Conservation (phyloP, 352 stramenopile genomes). For the Phytophthora kernoviae region DNA sequence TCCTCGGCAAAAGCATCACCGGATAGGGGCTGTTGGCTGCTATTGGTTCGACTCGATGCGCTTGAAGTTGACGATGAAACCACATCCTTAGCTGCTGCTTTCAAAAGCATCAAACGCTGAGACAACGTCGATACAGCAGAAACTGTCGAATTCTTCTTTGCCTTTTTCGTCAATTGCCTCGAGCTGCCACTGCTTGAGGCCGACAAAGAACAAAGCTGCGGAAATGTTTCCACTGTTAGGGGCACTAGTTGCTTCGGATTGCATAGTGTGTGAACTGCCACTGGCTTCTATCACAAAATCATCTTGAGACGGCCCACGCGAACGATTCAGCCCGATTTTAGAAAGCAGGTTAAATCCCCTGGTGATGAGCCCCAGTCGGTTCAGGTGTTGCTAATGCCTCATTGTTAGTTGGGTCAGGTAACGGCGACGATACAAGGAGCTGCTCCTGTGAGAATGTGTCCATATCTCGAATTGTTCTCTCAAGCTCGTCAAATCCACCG, state of each 20-base stretch:
- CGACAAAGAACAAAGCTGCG: constrained; percentile 7
- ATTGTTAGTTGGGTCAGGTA: constrained; percentile 9
- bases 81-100: constrained; percentile 69
- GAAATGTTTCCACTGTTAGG: constrained; percentile 1
- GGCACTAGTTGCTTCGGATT: constrained; percentile 3
- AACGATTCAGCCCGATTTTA: constrained; percentile 56
- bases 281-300: constrained; percentile 24
- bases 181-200: constrained; percentile 10
- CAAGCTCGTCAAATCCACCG: constrained; percentile 83
- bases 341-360: constrained; percentile 50
- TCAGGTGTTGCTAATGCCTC: constrained; percentile 4
- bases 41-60: constrained; percentile 19
- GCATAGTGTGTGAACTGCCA: constrained; percentile 9
- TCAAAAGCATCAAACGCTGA: constrained; percentile 67
- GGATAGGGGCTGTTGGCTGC: constrained; percentile 15
- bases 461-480: constrained; percentile 64
- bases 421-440: constrained; percentile 59
- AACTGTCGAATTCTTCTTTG: constrained; percentile 26
- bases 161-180: constrained; percentile 12
- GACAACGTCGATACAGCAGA: constrained; percentile 56
- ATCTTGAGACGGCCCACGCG: constrained; percentile 38
- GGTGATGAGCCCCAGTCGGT: constrained; percentile 17
- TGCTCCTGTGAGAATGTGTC: constrained; percentile 75
- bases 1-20: constrained; percentile 7
- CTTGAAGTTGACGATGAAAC: constrained; percentile 44